Conservation (phyloP, 2,329 filamentous ascomycete species). For the Periconia sp. region DNA sequence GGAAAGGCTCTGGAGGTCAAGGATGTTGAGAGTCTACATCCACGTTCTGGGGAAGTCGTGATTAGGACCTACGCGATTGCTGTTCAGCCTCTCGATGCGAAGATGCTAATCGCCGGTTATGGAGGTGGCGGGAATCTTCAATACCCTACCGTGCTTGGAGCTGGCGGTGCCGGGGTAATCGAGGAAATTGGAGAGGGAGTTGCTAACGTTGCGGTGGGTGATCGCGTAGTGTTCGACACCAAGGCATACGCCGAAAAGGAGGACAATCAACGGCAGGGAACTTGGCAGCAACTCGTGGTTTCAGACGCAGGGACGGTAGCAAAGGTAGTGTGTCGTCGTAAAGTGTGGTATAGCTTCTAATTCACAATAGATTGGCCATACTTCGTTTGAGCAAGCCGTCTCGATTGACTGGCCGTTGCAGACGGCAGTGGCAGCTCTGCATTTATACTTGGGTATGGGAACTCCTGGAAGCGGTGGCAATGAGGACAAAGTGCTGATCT, state of each 20-base stretch:
- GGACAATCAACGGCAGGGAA: conserved; percentile 26
- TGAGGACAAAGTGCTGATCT: conserved; percentile 32
- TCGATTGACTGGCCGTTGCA: conserved; percentile 33
- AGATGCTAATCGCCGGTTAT: conserved; percentile 31
- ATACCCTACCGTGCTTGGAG: conserved; percentile 26
- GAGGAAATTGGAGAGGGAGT: conserved; percentile 55
- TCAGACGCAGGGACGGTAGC: conserved; percentile 22
- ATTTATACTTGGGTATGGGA: conserved; percentile 33
- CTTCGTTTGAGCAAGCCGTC: conserved; percentile 32
- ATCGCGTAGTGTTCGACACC: conserved; percentile 46
- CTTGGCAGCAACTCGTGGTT: conserved; percentile 31
- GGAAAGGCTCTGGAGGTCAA: conserved; percentile 19
- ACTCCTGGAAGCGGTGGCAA: conserved; percentile 23
- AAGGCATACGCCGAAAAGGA: conserved; percentile 24
- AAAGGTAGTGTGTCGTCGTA: conserved; percentile 18
- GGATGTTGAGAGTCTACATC: conserved; percentile 11
- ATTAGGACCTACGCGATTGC: conserved; percentile 29
- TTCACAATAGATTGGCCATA: conserved; percentile 24
- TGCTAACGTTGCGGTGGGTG: conserved; percentile 49
- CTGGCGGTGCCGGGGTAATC: conserved; percentile 45
- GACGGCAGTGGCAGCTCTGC: conserved; percentile 34
- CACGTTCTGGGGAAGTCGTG: conserved; percentile 21
- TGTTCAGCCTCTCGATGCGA: conserved; percentile 32
- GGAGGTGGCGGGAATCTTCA: conserved; percentile 21
- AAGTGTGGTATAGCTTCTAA: conserved; percentile 7